Conservation (phyloP, 345 rosid species). For the Arabidopsis suecica region DNA sequence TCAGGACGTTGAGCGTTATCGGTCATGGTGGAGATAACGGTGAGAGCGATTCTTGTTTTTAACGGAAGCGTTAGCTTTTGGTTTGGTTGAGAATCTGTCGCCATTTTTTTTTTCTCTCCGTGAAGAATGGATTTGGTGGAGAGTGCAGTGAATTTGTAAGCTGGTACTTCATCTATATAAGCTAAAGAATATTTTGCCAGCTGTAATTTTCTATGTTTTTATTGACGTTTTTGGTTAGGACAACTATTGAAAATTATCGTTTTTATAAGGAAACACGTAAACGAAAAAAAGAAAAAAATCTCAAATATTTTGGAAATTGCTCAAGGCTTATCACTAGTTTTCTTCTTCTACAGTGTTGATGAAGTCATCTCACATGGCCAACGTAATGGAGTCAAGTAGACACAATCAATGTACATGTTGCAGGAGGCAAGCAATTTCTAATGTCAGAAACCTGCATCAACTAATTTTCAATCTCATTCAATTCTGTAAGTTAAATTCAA, state of each 20-base stretch:
- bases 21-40: conserved; percentile 48
- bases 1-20: conserved; percentile 53
- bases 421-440: conserved; percentile 7
- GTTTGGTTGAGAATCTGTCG: conserved; percentile 28
- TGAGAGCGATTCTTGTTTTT: conserved; percentile 58
- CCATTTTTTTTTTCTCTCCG: conserved; percentile 29
- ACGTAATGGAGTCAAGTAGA: conserved; percentile 12
- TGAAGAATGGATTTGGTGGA: background rate
- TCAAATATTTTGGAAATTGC: background rate
- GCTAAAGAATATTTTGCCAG: background rate
- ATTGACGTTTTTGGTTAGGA: conserved; percentile 21
- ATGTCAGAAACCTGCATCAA: conserved; percentile 21
- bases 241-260: conserved; percentile 18
- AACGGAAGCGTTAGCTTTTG: conserved; percentile 58
- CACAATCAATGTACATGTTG: conserved; percentile 31
- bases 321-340: background rate
- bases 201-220: conserved; percentile 5
- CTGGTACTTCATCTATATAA: background rate
- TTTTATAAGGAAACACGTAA: conserved; percentile 11
- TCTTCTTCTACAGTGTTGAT: background rate
- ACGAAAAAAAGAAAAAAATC: background rate
- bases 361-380: conserved; percentile 28
- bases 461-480: conserved; percentile 18
- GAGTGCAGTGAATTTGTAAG: background rate
- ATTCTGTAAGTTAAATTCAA: background rate